Base-by-base conservation (phyloP, 352 stramenopile genomes). In the Phytophthora pluvialis region DNA sequence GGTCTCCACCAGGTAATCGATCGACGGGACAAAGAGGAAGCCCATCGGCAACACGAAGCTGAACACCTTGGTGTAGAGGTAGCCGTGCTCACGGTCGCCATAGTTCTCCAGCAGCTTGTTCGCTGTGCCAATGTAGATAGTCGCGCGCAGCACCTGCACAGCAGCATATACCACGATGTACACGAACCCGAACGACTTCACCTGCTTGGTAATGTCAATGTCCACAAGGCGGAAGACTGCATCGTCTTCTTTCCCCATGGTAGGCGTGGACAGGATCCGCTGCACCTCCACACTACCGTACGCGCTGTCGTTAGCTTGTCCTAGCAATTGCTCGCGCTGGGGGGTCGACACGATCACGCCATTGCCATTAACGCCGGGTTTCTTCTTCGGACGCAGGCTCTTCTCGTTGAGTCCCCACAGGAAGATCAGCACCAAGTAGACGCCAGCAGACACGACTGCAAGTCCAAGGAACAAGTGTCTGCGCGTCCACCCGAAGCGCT, bases 41-140 rank as follows among this genome's bases (percentile, higher is more conserved):
- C 88, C 87, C 40, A 95, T 67, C 6, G 88, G 88, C 21, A 96
- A 69, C 36, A 95, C 73, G 33, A 96, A 84, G 65, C 85, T 91
- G 58, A 96, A 96, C 40, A 93, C 72, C 60, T 96, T 93, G 28
- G 88, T 95, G 72, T 90, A 96, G 1, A 94, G 26, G 57, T 81
- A 91, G 31, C 68, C 75, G 31, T 80, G 47, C 11, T 77, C 68
- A n/a, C 56, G 69, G 53, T 96, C 86, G 18, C 88, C 88, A 31
- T 94, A 94, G 64, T 94, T 93, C 1, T 89, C 78, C 10, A 96
- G 72, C 44, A 91, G 58, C 46, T 96, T 93, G 73, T 94, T 96
- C 29, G 83, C 81, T 49, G 88, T 93, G 55, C 88, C 88, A 55
- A 96, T 95, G 71, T 93, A 96, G 26, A 94, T 69, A 11, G 79